phyloP scores from a whole-genome alignment of 2,329 filamentous ascomycete species.

The Huntiella savannae region DNA sequence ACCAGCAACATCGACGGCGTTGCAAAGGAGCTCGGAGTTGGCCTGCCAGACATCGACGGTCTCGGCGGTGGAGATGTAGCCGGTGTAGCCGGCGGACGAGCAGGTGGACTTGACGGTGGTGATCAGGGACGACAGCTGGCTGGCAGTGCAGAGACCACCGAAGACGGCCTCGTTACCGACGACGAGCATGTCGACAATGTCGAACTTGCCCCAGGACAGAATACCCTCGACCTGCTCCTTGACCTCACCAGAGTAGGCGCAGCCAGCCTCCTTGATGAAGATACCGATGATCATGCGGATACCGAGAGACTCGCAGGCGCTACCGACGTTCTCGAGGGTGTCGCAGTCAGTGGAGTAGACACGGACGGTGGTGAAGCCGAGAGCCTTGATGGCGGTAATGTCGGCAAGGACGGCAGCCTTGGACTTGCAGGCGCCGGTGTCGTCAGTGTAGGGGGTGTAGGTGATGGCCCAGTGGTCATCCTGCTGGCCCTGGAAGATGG shows the following conservation, averaged over 20 bases:
- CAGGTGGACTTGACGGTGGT: slow-evolving; percentile 43
- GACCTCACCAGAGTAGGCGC: slow-evolving; percentile 41
- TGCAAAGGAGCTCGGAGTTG: slow-evolving; percentile 43
- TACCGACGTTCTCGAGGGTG: slow-evolving; percentile 56
- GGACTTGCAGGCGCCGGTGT: slow-evolving; percentile 44
- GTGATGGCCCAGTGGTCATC: slow-evolving; percentile 53
- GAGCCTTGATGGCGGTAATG: slow-evolving; percentile 39
- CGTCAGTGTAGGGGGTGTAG: slow-evolving; percentile 53
- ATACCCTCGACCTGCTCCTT: slow-evolving; percentile 57
- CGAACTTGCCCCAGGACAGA: slow-evolving; percentile 53
- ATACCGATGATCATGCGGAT: slow-evolving; percentile 73
- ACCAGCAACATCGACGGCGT: slow-evolving; percentile 56
- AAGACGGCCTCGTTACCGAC: slow-evolving; percentile 85
- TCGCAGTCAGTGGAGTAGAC: slow-evolving; percentile 87
- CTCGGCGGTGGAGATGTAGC: slow-evolving; percentile 69
- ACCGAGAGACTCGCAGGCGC: slow-evolving; percentile 44
- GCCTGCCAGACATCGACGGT: slow-evolving; percentile 62
- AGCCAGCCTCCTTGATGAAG: slow-evolving; percentile 53
- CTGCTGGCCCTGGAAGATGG: slow-evolving; percentile 20
- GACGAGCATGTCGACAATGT: slow-evolving; percentile 59
- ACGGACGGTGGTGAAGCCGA: slow-evolving; percentile 54
- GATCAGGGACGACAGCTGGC: slow-evolving; percentile 53
- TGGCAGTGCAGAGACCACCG: slow-evolving; percentile 46
- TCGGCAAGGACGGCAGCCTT: slow-evolving; percentile 37
- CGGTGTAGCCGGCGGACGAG: slow-evolving; percentile 45